Evolutionary conservation across 2,329 filamentous ascomycete genomes (phyloP), one percentile per base, ranked within the genome.

Genomic region (Calonectria naviculata): DNA sequence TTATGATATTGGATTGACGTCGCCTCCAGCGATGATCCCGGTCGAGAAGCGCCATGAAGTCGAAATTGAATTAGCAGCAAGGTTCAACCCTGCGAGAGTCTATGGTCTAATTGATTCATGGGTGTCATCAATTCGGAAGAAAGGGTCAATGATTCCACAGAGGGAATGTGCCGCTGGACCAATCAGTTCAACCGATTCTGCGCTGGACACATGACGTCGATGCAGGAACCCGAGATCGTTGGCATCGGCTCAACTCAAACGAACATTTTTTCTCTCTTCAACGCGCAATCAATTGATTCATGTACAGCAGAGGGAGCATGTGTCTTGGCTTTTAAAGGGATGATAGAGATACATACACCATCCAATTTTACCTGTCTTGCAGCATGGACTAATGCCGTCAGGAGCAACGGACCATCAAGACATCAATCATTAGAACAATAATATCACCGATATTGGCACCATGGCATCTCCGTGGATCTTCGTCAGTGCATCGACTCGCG

Each of bases 401-500:
- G n/a, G 24, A 12, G 4, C 31, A 12, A 34, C 29, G 7, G 26
- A 17, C 44, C 21, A 49, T 19, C n/a, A 49, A 49, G 21, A 26
- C 21, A 49, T 12, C n/a, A n/a, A n/a, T n/a, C n/a, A n/a, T n/a
- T n/a, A n/a, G n/a, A n/a, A n/a, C n/a, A n/a, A n/a, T n/a, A n/a
- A n/a, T n/a, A n/a, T n/a, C n/a, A n/a, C 9, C 10, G 8, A 8
- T 13, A 24, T 36, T 56, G 29, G 5, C 34, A 31, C 5, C 9
- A 93, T 29, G 91, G 90, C 73, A 85, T 78, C 42, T 93, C 87
- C 87, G 24, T 89, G 87, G 87, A 85, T 87, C 74, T 80, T 89
- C 72, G 74, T 88, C 71, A 85, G 82, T 47, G 86, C 87, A 0
- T 84, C 87, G 21, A 86, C 81, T 76, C 82, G 87, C 29, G 87